A percentile compares a stretch with the other conserved stretches of the same genome.
Conservation (phyloP, 371 early-diverging fungal genomes). For the Mucor sp. region DNA sequence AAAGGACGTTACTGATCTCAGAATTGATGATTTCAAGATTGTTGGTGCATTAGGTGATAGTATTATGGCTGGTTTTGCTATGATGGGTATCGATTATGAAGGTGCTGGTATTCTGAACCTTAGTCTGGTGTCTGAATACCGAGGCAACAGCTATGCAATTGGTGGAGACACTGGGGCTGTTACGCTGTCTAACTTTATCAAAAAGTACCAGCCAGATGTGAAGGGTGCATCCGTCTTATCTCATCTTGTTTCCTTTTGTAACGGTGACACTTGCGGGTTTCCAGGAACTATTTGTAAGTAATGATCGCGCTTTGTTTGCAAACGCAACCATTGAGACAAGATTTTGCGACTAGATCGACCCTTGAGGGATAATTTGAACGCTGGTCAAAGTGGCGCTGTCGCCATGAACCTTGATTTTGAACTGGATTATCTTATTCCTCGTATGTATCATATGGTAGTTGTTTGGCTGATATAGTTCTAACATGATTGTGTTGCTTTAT, state of each 20-base stretch:
- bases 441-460: conserved; percentile 6
- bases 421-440: conserved; percentile 35
- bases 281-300: conserved; percentile 16
- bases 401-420: conserved; percentile 29
- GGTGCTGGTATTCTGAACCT: conserved; percentile 13
- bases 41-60: conserved; percentile 30
- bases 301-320: background rate
- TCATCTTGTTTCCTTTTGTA: conserved; percentile 24
- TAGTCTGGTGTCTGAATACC: conserved; percentile 23
- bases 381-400: conserved; percentile 34
- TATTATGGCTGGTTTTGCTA: conserved; percentile 33
- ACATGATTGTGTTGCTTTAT: background rate
- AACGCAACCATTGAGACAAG: too few relatives aligned
- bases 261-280: background rate
- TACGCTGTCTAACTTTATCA: conserved; percentile 30
- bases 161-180: conserved; percentile 35
- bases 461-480: background rate
- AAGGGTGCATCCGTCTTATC: conserved; percentile 28
- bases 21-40: conserved; percentile 32
- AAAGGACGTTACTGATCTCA: conserved; percentile 26
- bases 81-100: conserved; percentile 23
- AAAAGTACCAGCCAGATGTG: conserved; percentile 27
- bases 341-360: conserved; percentile 23
- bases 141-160: conserved; percentile 36
- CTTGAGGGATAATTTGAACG: conserved; percentile 30